These are phyloP conservation scores for Cucumis hystrix DNA, from an alignment of 306 rosid species.

Conservation along the genomic window DNA sequence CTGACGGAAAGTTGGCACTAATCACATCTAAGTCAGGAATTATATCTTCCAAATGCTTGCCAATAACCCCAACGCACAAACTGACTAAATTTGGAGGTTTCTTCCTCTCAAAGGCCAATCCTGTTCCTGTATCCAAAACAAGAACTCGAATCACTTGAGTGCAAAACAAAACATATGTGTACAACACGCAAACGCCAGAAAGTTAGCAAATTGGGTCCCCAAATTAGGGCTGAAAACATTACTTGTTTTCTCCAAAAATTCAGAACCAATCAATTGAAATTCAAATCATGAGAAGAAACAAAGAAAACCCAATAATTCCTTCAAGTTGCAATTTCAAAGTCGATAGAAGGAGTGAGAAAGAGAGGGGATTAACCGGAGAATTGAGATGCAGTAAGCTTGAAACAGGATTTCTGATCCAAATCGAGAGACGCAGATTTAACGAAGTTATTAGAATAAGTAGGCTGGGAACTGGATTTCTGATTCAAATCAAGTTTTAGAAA, in stretches of 20 bases:
- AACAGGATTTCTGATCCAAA: not conserved
- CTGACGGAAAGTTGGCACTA: constrained; percentile 48
- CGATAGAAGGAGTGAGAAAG: not conserved
- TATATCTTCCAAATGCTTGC: constrained; percentile 76
- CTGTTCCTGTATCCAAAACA: constrained; percentile 19
- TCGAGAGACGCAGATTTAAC: constrained; percentile 16
- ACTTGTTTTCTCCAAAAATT: not conserved
- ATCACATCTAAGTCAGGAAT: constrained; percentile 59
- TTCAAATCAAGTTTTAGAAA: constrained; percentile 43
- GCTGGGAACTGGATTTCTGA: constrained; percentile 23
- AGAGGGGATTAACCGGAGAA: not conserved
- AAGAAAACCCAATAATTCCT: not conserved
- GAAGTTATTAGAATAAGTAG: constrained; percentile 20
- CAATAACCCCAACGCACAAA: constrained; percentile 68
- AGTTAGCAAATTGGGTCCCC: not conserved
- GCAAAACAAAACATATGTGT: not conserved
- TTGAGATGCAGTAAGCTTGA: not conserved
- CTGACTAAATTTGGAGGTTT: constrained; percentile 51
- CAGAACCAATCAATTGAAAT: not conserved
- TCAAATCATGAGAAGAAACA: not conserved
- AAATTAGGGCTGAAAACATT: not conserved
- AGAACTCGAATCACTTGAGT: not conserved
- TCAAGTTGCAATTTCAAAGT: not conserved
- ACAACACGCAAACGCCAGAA: not conserved
- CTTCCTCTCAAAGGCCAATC: constrained; percentile 25